Evolutionary conservation across 164 flowering plant genomes (phyloP).

Genomic region (Nymphaea thermarum): DNA sequence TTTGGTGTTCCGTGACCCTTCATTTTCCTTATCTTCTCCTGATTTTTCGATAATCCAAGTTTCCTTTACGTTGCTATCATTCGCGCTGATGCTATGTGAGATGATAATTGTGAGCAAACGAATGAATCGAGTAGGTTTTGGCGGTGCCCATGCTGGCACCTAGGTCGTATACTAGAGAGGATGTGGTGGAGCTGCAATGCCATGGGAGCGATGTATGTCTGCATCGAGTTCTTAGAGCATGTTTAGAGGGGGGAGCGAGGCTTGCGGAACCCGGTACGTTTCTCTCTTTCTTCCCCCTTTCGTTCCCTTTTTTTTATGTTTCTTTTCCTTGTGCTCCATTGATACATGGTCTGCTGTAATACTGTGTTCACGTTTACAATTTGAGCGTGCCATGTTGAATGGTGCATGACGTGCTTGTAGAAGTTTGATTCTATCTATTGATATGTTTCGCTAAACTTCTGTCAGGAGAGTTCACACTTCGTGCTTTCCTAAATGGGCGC

Average conservation of each 20-base stretch:
- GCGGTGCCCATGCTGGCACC: slow-evolving; percentile 91
- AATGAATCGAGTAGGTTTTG: slow-evolving; percentile 42
- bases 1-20: not conserved
- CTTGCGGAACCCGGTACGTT: slow-evolving; percentile 87
- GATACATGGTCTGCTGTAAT: not conserved
- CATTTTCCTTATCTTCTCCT: not conserved
- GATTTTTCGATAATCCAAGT: not conserved
- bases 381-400: not conserved
- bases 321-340: not conserved
- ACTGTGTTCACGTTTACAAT: too few relatives aligned
- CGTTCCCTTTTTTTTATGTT: not conserved
- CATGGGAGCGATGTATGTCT: slow-evolving; percentile 91
- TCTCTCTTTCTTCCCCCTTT: not conserved
- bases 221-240: slow-evolving; percentile 67
- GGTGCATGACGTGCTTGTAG: not conserved
- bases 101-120: not conserved
- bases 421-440: not conserved
- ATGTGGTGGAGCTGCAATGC: slow-evolving; percentile 96
- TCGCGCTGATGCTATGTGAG: not conserved
- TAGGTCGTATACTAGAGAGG: slow-evolving; percentile 94
- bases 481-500: slow-evolving; percentile 97
- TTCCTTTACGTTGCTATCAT: not conserved
- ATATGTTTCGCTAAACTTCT: not conserved
- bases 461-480: slow-evolving; percentile 88
- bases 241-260: slow-evolving; percentile 87